phyloP scores from a whole-genome alignment of 495 filamentous ascomycete species.

The Aspergillus hancockii region DNA sequence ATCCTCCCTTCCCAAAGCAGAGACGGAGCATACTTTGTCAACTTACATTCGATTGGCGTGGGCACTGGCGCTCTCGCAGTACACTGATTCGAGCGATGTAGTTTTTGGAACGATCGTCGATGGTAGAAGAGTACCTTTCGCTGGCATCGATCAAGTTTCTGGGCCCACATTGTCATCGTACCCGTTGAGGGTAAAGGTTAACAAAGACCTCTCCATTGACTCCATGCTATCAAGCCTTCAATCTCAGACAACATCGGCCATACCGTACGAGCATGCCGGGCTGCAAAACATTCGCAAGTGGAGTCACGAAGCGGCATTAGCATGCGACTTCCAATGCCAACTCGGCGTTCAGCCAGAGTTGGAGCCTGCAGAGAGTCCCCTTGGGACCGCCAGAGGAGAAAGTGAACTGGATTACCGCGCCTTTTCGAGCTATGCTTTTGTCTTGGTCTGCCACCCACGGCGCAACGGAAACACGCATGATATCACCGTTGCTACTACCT shows the following conservation, averaged over 20 bases:
- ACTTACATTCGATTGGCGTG: conserved; percentile 29
- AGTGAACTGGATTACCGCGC: no score
- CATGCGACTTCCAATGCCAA: background rate
- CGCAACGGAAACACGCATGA: background rate
- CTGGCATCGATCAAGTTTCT: conserved; percentile 34
- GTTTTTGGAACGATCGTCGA: conserved; percentile 34
- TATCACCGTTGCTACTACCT: background rate
- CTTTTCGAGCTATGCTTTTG: background rate
- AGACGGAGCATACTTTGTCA: background rate
- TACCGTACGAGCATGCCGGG: conserved; percentile 44
- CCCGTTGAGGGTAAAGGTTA: conserved; percentile 45
- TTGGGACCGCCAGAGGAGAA: background rate
- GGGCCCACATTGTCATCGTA: conserved; percentile 44
- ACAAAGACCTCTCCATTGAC: conserved; percentile 18
- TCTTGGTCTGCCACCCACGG: background rate
- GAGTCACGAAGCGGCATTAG: background rate
- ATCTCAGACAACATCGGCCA: conserved; percentile 29
- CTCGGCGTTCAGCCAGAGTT: background rate
- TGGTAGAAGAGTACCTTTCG: conserved; percentile 33
- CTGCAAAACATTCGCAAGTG: conserved; percentile 48
- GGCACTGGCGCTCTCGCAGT: conserved; percentile 30
- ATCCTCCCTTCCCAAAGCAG: background rate
- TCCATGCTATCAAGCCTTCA: conserved; percentile 41
- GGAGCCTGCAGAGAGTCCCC: background rate
- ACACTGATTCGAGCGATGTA: conserved; percentile 31